Percentiles rank a stretch among this genome's conserved stretches.
Evolutionary conservation across 495 filamentous ascomycete species (phyloP).

Genomic region (Penicillium ochrochloron): DNA sequence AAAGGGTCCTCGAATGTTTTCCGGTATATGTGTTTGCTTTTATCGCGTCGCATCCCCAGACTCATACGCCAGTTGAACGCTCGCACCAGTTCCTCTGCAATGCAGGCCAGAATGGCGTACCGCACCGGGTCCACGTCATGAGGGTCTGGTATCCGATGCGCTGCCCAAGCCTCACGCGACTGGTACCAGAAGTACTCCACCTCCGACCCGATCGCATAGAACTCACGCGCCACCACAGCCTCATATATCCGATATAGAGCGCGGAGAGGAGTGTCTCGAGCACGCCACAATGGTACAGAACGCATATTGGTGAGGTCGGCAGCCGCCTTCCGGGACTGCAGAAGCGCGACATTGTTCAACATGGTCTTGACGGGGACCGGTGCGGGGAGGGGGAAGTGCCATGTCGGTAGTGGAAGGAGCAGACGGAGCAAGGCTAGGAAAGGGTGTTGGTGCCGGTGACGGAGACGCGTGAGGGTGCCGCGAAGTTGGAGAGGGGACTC

Average conservation of each 20-base stretch:
- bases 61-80: slow-evolving; percentile 47
- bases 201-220: slow-evolving; percentile 35
- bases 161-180: slow-evolving; percentile 26
- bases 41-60: slow-evolving; percentile 40
- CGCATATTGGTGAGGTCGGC: slow-evolving; percentile 34
- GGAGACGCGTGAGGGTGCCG: slow-evolving; percentile 30
- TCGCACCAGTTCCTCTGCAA: slow-evolving; percentile 41
- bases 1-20: slow-evolving; percentile 28
- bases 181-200: slow-evolving; percentile 46
- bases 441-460: slow-evolving; percentile 30
- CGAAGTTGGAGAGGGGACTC: slow-evolving; percentile 35
- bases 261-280: slow-evolving; percentile 43
- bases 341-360: slow-evolving; percentile 21
- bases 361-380: slow-evolving; percentile 23
- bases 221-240: slow-evolving; percentile 29
- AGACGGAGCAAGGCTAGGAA: slow-evolving; percentile 30
- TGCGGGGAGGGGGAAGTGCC: slow-evolving; percentile 30
- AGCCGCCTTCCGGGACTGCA: slow-evolving; percentile 24
- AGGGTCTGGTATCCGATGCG: slow-evolving; percentile 40
- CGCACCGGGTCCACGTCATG: slow-evolving; percentile 40
- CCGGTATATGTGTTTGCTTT: slow-evolving; percentile 31
- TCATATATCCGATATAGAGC: slow-evolving; percentile 49
- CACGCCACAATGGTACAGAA: slow-evolving; percentile 40
- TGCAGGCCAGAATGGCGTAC: slow-evolving; percentile 44
- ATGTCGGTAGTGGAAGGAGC: slow-evolving; percentile 33